These are phyloP conservation scores for Kalanchoe fedtschenkoi DNA, from an alignment of 164 flowering plant species.

Conservation along the genomic window DNA sequence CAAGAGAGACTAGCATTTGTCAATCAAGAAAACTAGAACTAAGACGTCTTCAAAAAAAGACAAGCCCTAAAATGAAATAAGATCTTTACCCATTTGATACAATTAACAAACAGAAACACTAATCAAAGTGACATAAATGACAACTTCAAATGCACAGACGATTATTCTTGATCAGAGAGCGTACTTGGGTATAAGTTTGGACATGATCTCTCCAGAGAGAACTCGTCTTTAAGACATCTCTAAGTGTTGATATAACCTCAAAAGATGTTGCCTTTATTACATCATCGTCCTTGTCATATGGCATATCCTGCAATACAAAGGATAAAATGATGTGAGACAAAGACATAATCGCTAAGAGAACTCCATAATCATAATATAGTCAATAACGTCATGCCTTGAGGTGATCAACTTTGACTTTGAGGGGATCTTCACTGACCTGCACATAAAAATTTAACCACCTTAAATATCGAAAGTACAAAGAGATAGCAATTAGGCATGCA, in stretches of 20 bases:
- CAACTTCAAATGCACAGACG: neutral
- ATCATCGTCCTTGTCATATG: slow-evolving; percentile 85
- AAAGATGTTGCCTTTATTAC: slow-evolving; percentile 90
- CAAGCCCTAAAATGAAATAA: neutral
- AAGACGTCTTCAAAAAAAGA: neutral
- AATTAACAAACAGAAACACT: too few species aligned
- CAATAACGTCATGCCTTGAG: slow-evolving; percentile 48
- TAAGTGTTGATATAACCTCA: slow-evolving; percentile 85
- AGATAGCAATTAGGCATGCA: neutral
- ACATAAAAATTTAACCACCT: slow-evolving; percentile 10
- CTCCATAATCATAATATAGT: neutral
- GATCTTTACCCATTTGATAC: neutral
- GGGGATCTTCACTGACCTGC: slow-evolving; percentile 90
- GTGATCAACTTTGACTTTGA: slow-evolving; percentile 97
- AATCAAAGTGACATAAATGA: neutral
- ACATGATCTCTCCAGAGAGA: slow-evolving; percentile 97
- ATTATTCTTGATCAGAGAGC: neutral
- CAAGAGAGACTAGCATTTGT: neutral
- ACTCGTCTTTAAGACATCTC: slow-evolving; percentile 83
- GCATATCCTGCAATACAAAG: slow-evolving; percentile 53
- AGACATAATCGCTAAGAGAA: neutral
- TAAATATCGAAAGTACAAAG: neutral
- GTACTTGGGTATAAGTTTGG: slow-evolving; percentile 78
- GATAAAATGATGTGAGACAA: slow-evolving; percentile 2
- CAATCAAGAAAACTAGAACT: neutral